Evolutionary conservation across 345 rosid genomes (phyloP).

Genomic region (Linum trigynum): DNA sequence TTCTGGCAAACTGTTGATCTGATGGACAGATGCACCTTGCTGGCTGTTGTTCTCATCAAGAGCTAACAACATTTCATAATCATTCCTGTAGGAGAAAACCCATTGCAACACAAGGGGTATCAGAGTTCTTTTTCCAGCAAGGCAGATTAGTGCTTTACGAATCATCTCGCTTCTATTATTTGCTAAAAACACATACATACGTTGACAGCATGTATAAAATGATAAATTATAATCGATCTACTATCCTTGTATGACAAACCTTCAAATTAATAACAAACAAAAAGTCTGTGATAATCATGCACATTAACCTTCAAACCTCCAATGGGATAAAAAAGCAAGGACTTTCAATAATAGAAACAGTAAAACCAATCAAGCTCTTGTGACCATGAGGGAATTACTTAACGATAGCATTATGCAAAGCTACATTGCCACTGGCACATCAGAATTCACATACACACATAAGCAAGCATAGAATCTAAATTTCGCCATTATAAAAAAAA

Average conservation of each 20-base stretch:
- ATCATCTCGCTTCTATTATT: no score
- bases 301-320: no score
- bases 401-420: not conserved
- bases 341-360: not conserved
- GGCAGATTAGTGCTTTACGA: no score
- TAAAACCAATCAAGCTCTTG: not conserved
- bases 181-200: no score
- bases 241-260: no score
- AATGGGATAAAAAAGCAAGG: no score
- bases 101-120: not conserved
- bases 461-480: not conserved
- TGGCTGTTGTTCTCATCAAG: slow-evolving; percentile 65
- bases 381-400: not conserved
- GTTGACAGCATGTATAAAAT: no score
- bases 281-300: no score
- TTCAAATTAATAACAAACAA: no score
- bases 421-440: not conserved
- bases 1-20: slow-evolving; percentile 71
- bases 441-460: not conserved
- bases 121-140: not conserved
- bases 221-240: no score
- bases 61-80: slow-evolving; percentile 85
- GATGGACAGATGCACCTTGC: slow-evolving; percentile 52
- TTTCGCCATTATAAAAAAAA: no score
- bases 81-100: slow-evolving; percentile 45